phyloP scores from a whole-genome alignment of 306 rosid genomes.

The Rubus idaeus region DNA sequence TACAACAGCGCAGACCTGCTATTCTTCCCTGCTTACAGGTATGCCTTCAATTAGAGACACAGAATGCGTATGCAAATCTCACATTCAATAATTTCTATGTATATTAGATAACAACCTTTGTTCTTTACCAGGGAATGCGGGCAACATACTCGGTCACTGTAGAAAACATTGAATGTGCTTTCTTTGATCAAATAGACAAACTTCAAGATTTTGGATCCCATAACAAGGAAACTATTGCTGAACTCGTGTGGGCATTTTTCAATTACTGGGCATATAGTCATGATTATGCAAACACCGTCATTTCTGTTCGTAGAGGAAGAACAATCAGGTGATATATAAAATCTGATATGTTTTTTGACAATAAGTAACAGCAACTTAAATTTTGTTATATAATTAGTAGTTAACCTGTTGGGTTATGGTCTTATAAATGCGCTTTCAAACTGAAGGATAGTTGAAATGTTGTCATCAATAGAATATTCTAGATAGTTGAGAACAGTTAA shows the following conservation, averaged over 20 bases:
- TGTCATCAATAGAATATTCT: neutral
- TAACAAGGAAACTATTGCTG: constrained; percentile 76
- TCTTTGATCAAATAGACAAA: constrained; percentile 73
- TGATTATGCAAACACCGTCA: constrained; percentile 76
- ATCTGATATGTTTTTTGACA: neutral
- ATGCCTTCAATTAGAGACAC: constrained; percentile 18
- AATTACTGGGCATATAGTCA: constrained; percentile 93
- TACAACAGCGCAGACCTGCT: constrained; percentile 82
- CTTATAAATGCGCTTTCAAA: neutral
- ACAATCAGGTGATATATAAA: constrained; percentile 59
- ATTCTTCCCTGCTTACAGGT: constrained; percentile 99
- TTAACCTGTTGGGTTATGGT: neutral
- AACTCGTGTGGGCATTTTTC: constrained; percentile 93
- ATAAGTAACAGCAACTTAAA: neutral
- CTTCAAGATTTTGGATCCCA: constrained; percentile 58
- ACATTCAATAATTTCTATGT: neutral
- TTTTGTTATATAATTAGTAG: neutral
- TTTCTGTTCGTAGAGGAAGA: constrained; percentile 85
- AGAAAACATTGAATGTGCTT: constrained; percentile 69
- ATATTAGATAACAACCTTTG: constrained; percentile 6
- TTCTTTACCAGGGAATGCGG: constrained; percentile 56
- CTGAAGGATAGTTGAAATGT: neutral
- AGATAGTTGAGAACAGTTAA: neutral
- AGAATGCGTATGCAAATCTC: neutral
- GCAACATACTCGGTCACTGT: constrained; percentile 63